Percentiles rank a stretch among this genome's conserved stretches.
Evolutionary conservation across 2,329 filamentous ascomycete genomes (phyloP).

Genomic region (Fusarium acutatum): DNA sequence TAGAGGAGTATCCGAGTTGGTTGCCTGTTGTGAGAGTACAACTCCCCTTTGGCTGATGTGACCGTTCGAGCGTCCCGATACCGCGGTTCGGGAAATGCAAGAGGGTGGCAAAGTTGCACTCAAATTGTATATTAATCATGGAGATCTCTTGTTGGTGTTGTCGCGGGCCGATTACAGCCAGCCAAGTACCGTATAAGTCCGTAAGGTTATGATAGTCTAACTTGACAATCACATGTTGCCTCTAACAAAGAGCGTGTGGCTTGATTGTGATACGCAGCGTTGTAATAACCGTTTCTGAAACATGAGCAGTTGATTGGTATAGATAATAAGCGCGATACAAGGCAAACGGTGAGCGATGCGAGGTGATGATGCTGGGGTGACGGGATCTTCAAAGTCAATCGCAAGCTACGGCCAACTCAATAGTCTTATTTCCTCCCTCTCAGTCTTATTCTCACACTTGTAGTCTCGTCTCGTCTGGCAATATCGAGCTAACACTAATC

Average conservation of each 20-base stretch:
- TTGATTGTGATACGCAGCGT: constrained; percentile 9
- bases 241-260: background rate
- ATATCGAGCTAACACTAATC: background rate
- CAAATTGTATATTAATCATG: background rate
- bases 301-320: constrained; percentile 1
- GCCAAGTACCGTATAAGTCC: background rate
- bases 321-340: background rate
- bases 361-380: background rate
- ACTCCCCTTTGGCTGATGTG: constrained; percentile 14
- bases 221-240: background rate
- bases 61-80: constrained; percentile 23
- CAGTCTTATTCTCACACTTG: background rate
- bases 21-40: constrained; percentile 1
- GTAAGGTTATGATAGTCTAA: background rate
- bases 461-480: background rate
- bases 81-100: constrained; percentile 30
- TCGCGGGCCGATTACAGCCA: constrained; percentile 25
- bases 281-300: background rate
- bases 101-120: constrained; percentile 12
- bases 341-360: constrained; percentile 12
- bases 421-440: background rate
- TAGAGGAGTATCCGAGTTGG: constrained; percentile 8
- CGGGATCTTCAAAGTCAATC: constrained; percentile 16
- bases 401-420: constrained; percentile 5
- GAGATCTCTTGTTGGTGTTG: constrained; percentile 1